Evolutionary conservation across 2,329 filamentous ascomycete genomes (phyloP).

Genomic region (Aspergillus ruber): DNA sequence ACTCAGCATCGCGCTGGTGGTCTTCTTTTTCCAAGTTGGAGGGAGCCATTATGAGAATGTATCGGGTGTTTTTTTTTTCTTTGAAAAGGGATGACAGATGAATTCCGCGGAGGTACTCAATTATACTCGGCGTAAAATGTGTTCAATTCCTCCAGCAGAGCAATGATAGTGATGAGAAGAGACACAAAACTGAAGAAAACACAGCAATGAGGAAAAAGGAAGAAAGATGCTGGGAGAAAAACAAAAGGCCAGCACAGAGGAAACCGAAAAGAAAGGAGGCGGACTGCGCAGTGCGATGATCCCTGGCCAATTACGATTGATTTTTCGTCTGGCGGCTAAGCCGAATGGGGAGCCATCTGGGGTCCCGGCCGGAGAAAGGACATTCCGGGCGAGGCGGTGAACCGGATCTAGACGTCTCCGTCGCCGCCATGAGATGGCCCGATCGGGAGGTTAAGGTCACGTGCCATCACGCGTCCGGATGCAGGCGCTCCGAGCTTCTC

Average conservation of each 20-base stretch:
- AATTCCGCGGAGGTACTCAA: not conserved
- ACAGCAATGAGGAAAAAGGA: slow-evolving; percentile 5
- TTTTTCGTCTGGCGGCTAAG: not conserved
- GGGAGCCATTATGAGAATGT: slow-evolving; percentile 44
- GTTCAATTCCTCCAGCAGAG: too few relatives aligned
- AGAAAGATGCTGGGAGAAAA: slow-evolving; percentile 4
- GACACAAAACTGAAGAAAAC: not conserved
- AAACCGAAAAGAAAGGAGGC: slow-evolving; percentile 15
- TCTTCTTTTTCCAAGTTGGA: slow-evolving; percentile 70
- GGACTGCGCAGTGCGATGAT: slow-evolving; percentile 8
- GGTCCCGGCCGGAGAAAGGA: slow-evolving; percentile 6
- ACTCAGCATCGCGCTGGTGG: slow-evolving; percentile 76
- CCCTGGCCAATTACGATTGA: slow-evolving; percentile 12
- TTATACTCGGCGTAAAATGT: too few relatives aligned
- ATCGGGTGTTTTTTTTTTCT: slow-evolving; percentile 7
- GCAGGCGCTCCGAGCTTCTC: not conserved
- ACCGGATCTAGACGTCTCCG: not conserved
- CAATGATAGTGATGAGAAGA: too few relatives aligned
- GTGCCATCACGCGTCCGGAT: not conserved
- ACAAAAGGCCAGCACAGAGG: not conserved
- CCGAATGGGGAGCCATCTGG: slow-evolving; percentile 9
- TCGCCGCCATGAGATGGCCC: not conserved
- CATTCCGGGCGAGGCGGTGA: slow-evolving; percentile 5
- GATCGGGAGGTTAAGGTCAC: slow-evolving; percentile 6
- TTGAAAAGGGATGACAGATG: slow-evolving; percentile 12